Percentiles rank a stretch among this genome's conserved stretches.
These are phyloP conservation scores for Argentina anserina DNA, from an alignment of 306 rosid genomes.

Conservation along the genomic window DNA sequence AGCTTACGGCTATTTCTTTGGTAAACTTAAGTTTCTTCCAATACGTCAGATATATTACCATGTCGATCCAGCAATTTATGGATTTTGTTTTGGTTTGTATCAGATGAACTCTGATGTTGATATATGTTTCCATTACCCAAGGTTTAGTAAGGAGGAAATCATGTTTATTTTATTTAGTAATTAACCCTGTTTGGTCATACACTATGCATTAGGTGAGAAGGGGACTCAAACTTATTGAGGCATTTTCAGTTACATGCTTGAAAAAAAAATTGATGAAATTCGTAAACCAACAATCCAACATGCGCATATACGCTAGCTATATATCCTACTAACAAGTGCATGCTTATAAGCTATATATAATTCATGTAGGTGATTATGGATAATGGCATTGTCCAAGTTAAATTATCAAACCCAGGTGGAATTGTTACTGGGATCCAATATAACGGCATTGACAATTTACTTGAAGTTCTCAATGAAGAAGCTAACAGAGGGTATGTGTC, in stretches of 20 bases:
- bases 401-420: constrained; percentile 70
- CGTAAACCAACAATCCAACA: too few relatives aligned
- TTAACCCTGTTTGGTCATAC: background rate
- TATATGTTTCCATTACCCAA: background rate
- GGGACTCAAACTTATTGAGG: too few relatives aligned
- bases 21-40: background rate
- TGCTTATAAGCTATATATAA: too few relatives aligned
- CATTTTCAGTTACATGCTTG: too few relatives aligned
- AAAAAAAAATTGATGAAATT: too few relatives aligned
- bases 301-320: too few relatives aligned
- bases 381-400: constrained; percentile 66
- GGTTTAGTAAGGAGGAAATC: background rate
- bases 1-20: too few relatives aligned
- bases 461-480: constrained; percentile 65
- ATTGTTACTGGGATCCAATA: constrained; percentile 60
- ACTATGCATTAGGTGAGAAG: background rate
- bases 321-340: too few relatives aligned
- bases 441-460: constrained; percentile 63
- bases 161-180: background rate
- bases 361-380: constrained; percentile 74
- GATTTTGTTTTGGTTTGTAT: background rate
- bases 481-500: constrained; percentile 50
- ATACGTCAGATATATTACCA: background rate
- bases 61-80: background rate
- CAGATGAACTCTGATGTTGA: background rate